Conservation (phyloP, 345 rosid genomes). For the Ceriops zippeliana region DNA sequence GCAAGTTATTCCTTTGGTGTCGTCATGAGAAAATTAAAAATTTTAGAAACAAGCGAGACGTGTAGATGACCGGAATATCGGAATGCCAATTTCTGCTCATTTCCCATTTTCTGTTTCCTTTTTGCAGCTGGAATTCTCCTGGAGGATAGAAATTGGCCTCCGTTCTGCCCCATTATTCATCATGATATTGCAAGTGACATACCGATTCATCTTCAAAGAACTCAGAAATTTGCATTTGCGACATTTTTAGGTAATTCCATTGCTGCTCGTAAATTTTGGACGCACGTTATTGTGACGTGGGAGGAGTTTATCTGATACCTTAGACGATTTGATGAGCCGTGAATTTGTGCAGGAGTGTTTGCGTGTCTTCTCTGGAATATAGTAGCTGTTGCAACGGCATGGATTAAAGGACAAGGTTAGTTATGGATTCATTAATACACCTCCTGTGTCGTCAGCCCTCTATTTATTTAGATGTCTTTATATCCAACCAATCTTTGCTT, state of each 20-base stretch:
- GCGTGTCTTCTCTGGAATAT: constrained; percentile 84
- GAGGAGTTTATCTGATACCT: not conserved
- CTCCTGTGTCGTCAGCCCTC: not conserved
- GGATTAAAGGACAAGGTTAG: constrained; percentile 84
- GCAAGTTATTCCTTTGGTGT: not conserved
- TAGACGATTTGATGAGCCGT: not conserved
- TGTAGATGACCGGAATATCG: too few species aligned
- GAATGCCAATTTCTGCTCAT: too few species aligned
- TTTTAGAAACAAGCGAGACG: too few species aligned
- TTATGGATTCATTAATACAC: constrained; percentile 4
- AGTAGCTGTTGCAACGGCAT: constrained; percentile 69
- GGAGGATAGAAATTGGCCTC: constrained; percentile 37
- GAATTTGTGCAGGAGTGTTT: constrained; percentile 57
- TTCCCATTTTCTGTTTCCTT: constrained; percentile 6
- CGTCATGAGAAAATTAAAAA: not conserved
- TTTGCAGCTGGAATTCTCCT: constrained; percentile 30
- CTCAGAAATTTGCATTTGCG: constrained; percentile 32
- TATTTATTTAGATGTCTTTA: not conserved
- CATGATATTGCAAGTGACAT: constrained; percentile 34
- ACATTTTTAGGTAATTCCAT: constrained; percentile 25
- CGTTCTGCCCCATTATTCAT: constrained; percentile 33
- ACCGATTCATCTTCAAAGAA: constrained; percentile 30
- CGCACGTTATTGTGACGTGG: not conserved
- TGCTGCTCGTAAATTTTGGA: not conserved
- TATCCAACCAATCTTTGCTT: not conserved